Evolutionary conservation across 352 stramenopile genomes (phyloP), one percentile per base, ranked within the genome.

Genomic region (Pythium coloratum): DNA sequence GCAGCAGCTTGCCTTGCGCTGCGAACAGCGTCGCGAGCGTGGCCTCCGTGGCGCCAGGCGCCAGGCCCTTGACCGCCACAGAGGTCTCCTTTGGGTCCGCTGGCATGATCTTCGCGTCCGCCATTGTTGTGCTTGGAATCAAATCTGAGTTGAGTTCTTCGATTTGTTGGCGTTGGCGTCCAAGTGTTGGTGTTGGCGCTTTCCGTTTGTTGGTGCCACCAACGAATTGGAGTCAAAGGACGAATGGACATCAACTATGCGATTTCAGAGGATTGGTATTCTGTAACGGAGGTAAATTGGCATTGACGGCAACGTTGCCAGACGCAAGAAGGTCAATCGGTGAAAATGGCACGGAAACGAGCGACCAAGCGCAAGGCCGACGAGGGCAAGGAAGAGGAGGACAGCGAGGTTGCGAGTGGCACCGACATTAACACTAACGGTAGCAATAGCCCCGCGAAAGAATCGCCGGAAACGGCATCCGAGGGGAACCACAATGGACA

Each of bases 21-120:
- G 78, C 72, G 61, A 86, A 87, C 69, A 90, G 80, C 26, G 82
- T 88, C 50, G 72, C 76, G 50, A 93, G 72, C 63, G 76, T 62
- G 13, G 50, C 51, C 30, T 89, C 71, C 5, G 65, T 75, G 26
- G 84, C 65, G n/a, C 47, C 66, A 2, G 62, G 69, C 33, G 70
- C 69, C 14, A 91, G 71, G n/a, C 81, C 81, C 36, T 82, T 80
- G 57, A 92, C 36, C 60, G 77, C 76, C 46, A 92, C 64, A 24
- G 80, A 77, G 33, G 66, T 66, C 42, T 74, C 68, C 62, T 74
- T 74, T 0, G 68, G 62, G 4, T 74, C 62, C 51, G 33, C 55
- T 4, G 68, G 60, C 16, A 36, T 33, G 38, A 40, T 72, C 30
- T 59, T 69, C 20, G 50, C 28, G 55, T 53, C 61, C 33, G 10